Percentiles rank a stretch among this genome's conserved stretches.
These are phyloP conservation scores for Cyclocybe aegerita DNA, from an alignment of 768 basidiomycete genomes.

Conservation along the genomic window DNA sequence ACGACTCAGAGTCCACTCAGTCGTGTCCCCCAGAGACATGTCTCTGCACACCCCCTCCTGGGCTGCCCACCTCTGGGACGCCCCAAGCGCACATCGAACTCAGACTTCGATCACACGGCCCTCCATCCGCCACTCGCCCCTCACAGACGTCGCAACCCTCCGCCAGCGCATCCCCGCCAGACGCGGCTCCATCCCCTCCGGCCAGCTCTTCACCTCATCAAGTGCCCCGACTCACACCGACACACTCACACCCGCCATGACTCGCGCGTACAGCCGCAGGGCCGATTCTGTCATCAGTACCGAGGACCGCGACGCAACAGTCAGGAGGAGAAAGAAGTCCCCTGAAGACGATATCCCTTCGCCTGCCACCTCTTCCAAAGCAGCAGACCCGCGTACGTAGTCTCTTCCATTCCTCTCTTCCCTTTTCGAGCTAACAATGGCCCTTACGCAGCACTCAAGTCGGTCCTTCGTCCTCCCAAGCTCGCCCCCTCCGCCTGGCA, in stretches of 20 bases:
- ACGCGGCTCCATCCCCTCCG: constrained; percentile 47
- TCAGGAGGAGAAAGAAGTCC: constrained; percentile 57
- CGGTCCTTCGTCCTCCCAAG: constrained; percentile 83
- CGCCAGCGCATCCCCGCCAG: constrained; percentile 39
- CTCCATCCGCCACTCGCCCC: constrained; percentile 48
- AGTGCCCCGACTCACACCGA: constrained; percentile 65
- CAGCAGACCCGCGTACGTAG: constrained; percentile 47
- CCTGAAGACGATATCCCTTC: constrained; percentile 33
- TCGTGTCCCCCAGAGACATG: constrained; percentile 59
- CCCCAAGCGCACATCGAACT: constrained; percentile 43
- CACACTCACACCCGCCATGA: constrained; percentile 43
- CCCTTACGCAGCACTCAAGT: constrained; percentile 58
- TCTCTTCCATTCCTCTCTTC: constrained; percentile 6
- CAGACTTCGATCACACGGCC: constrained; percentile 40
- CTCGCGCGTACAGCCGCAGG: constrained; percentile 63
- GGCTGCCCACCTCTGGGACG: constrained; percentile 68
- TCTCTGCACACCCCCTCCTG: constrained; percentile 60
- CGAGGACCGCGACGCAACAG: constrained; percentile 73
- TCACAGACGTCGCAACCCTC: constrained; percentile 36
- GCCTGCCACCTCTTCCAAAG: constrained; percentile 29
- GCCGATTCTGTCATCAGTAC: constrained; percentile 60
- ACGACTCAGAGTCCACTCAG: constrained; percentile 48
- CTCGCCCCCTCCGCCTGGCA: constrained; percentile 95
- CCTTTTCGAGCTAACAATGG: constrained; percentile 16
- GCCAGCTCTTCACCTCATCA: constrained; percentile 65